These are phyloP conservation scores for Penicillium sp. DNA, from an alignment of 2,329 filamentous ascomycete genomes.

Conservation along the genomic window DNA sequence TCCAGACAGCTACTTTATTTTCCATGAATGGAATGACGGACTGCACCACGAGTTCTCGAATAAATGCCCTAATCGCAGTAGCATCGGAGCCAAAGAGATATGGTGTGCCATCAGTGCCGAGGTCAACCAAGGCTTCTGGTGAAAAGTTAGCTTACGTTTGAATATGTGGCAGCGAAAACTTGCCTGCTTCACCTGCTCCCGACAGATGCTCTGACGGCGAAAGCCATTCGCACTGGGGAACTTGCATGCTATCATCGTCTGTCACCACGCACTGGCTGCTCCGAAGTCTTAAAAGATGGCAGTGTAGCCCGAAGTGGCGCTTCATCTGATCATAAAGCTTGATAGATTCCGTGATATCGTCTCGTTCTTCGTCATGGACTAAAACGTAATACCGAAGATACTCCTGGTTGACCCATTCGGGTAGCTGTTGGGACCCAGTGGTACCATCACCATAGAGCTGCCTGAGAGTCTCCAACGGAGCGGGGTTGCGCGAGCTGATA, in stretches of 20 bases:
- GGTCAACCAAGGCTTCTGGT: slow-evolving; percentile 49
- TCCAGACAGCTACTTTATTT: slow-evolving; percentile 85
- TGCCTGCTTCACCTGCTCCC: slow-evolving; percentile 65
- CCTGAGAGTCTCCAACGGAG: slow-evolving; percentile 82
- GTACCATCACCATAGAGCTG: slow-evolving; percentile 83
- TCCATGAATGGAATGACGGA: slow-evolving; percentile 97
- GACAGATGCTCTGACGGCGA: slow-evolving; percentile 80
- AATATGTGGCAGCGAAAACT: neutral
- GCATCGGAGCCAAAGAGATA: slow-evolving; percentile 92
- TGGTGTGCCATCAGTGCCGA: slow-evolving; percentile 64
- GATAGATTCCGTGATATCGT: slow-evolving; percentile 88
- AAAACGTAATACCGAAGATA: slow-evolving; percentile 95
- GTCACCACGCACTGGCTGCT: slow-evolving; percentile 82
- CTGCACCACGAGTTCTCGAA: slow-evolving; percentile 92
- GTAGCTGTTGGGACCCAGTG: slow-evolving; percentile 69
- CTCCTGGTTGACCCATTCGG: slow-evolving; percentile 84
- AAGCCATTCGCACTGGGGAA: slow-evolving; percentile 85
- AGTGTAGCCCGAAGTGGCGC: slow-evolving; percentile 93
- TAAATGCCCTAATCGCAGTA: slow-evolving; percentile 80
- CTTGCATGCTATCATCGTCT: slow-evolving; percentile 82
- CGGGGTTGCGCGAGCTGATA: slow-evolving; percentile 81
- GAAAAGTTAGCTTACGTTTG: slow-evolving; percentile 5
- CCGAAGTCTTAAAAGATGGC: slow-evolving; percentile 81
- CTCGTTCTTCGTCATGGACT: slow-evolving; percentile 92
- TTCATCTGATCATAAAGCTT: slow-evolving; percentile 98